Conservation (phyloP, 2,329 filamentous ascomycete genomes). For the Penicillium brevicompactum region DNA sequence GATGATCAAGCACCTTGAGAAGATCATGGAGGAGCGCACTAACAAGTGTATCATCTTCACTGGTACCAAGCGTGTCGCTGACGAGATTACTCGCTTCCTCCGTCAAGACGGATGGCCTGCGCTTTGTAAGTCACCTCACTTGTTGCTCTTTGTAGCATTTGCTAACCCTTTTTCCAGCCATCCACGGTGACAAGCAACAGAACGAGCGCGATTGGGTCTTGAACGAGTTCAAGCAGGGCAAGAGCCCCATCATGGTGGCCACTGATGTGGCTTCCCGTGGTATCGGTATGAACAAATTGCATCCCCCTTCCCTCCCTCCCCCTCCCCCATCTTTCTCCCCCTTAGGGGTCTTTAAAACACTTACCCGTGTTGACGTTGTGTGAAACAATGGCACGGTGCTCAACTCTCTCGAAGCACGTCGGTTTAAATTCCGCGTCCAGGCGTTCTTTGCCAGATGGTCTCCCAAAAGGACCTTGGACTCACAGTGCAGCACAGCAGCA, state of each 20-base stretch:
- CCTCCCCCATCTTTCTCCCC: constrained; percentile 33
- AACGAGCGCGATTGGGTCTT: constrained; percentile 99
- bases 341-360: constrained; percentile 38
- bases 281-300: constrained; percentile 92
- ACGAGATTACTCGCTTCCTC: constrained; percentile 96
- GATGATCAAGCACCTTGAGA: constrained; percentile 97
- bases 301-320: constrained; percentile 45
- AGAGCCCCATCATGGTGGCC: constrained; percentile 99
- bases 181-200: constrained; percentile 99
- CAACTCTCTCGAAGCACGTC: constrained; percentile 89
- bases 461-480: constrained; percentile 87
- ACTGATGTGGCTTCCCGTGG: constrained; percentile 99
- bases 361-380: constrained; percentile 56
- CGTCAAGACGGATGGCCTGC: constrained; percentile 98
- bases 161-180: constrained; percentile 63
- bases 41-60: constrained; percentile 97
- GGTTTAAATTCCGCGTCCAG: constrained; percentile 89
- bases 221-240: constrained; percentile 99
- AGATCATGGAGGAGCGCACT: constrained; percentile 93
- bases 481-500: constrained; percentile 70
- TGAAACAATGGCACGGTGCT: constrained; percentile 69
- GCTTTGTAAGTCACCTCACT: constrained; percentile 68
- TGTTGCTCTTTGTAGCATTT: neutral
- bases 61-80: constrained; percentile 83
- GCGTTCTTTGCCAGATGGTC: constrained; percentile 74